These are phyloP conservation scores for Ascochyta clinopodiicola DNA, from an alignment of 2,329 filamentous ascomycete species.

Conservation along the genomic window DNA sequence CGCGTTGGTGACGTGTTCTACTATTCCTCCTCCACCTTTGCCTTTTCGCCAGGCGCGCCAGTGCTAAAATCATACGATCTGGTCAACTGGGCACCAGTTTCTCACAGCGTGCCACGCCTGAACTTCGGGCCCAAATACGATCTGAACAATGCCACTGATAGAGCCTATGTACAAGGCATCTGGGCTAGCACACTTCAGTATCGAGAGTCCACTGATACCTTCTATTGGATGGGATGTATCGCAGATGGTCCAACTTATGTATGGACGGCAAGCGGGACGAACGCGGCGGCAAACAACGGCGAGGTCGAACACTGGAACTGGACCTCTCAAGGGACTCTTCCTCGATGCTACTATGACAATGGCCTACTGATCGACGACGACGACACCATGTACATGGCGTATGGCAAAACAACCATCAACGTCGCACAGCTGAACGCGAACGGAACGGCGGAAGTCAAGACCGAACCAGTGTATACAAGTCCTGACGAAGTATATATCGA, in stretches of 20 bases:
- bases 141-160: conserved; percentile 48
- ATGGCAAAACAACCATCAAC: conserved; percentile 57
- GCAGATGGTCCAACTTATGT: conserved; percentile 60
- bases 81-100: conserved; percentile 56
- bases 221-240: conserved; percentile 66
- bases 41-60: conserved; percentile 64
- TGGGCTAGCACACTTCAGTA: conserved; percentile 64
- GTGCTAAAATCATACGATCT: conserved; percentile 63
- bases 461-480: conserved; percentile 53
- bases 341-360: conserved; percentile 63
- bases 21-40: conserved; percentile 63
- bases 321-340: conserved; percentile 48
- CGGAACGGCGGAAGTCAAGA: conserved; percentile 54
- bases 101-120: conserved; percentile 48
- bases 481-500: conserved; percentile 54
- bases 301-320: conserved; percentile 48
- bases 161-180: conserved; percentile 61
- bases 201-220: conserved; percentile 56
- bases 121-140: conserved; percentile 56
- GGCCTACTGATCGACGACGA: conserved; percentile 66
- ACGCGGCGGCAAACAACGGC: conserved; percentile 43
- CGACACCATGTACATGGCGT: conserved; percentile 65
- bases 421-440: conserved; percentile 61
- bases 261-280: conserved; percentile 57
- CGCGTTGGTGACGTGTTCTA: conserved; percentile 60